A percentile compares a stretch with the other conserved stretches of the same genome.
Conservation (phyloP, 768 basidiomycete genomes). For the Boletus subcaerulescens region DNA sequence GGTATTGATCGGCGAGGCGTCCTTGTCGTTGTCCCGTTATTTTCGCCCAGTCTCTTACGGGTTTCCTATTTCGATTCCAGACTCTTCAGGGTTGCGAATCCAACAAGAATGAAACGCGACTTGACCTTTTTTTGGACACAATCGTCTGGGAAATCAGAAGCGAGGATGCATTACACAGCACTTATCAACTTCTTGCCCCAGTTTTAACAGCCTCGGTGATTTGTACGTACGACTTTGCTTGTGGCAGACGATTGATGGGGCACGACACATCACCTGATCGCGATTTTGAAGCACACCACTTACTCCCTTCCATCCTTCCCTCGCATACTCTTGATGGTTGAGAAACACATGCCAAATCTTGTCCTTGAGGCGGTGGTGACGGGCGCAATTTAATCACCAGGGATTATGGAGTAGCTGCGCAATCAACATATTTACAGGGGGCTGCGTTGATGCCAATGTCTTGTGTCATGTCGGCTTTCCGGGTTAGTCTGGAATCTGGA, state of each 20-base stretch:
- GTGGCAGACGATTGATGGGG: slow-evolving; percentile 3
- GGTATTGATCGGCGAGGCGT: neutral
- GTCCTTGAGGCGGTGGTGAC: neutral
- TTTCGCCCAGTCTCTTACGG: slow-evolving; percentile 18
- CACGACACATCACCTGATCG: neutral
- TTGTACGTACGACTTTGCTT: slow-evolving; percentile 4
- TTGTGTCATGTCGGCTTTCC: neutral
- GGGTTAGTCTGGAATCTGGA: neutral
- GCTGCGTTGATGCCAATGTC: neutral
- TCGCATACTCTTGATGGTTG: no score
- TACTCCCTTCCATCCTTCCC: no score
- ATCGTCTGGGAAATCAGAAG: neutral
- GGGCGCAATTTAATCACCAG: neutral
- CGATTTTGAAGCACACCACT: neutral
- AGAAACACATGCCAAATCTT: no score
- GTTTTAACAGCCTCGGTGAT: neutral
- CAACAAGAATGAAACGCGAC: slow-evolving; percentile 1
- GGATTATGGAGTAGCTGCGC: neutral
- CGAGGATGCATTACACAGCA: neutral
- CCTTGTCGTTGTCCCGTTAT: slow-evolving; percentile 12
- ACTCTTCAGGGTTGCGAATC: neutral
- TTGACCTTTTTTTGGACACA: neutral
- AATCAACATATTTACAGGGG: neutral
- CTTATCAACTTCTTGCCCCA: neutral
- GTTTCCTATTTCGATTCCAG: slow-evolving; percentile 1